Evolutionary conservation across 345 rosid species (phyloP).

Genomic region (Hirschfeldia incana): DNA sequence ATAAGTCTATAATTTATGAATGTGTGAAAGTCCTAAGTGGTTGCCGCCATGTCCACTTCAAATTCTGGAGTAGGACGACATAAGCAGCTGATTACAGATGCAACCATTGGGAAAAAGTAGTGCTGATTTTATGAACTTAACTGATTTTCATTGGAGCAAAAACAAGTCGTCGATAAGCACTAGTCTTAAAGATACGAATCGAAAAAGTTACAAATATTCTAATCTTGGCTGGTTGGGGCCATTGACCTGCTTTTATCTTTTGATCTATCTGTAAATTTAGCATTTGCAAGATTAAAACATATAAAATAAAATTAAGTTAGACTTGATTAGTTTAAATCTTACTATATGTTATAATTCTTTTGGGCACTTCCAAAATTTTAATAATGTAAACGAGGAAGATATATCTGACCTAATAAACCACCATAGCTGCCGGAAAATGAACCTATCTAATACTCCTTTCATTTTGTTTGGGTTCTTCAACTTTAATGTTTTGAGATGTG

Average conservation of each 20-base stretch:
- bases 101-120: neutral
- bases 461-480: neutral
- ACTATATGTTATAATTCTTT: neutral
- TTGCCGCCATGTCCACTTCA: constrained; percentile 26
- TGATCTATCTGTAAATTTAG: neutral
- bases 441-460: neutral
- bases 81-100: neutral
- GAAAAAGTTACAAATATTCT: neutral
- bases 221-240: neutral
- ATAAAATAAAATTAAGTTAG: no score
- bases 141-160: neutral
- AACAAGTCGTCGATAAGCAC: constrained; percentile 11
- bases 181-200: neutral
- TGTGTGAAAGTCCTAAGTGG: constrained; percentile 7
- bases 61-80: neutral
- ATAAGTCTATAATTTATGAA: neutral
- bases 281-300: neutral
- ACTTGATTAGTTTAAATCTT: no score
- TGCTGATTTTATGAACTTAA: neutral
- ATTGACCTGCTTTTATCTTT: neutral
- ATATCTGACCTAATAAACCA: neutral
- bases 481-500: constrained; percentile 13
- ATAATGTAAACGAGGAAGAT: neutral
- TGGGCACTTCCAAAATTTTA: neutral
- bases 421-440: neutral